Evolutionary conservation across 441 rosid species (phyloP).

Genomic region (Mallotus repandus): DNA sequence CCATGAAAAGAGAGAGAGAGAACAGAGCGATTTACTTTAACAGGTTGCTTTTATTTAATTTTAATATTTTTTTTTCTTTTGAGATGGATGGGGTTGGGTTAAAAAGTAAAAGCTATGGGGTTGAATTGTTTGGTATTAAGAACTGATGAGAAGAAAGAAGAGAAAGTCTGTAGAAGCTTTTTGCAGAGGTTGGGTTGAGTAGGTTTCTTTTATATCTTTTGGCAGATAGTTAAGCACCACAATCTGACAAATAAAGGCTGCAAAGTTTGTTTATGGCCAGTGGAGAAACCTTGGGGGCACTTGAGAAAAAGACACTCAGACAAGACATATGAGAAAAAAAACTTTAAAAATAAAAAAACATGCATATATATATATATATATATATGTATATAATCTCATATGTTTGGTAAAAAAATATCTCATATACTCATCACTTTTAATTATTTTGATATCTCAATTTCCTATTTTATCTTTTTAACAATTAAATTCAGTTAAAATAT

Average conservation of each 20-base stretch:
- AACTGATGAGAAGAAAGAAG: not conserved
- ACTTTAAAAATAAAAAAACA: not conserved
- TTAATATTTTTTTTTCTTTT: conserved; percentile 15
- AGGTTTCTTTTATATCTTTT: conserved; percentile 29
- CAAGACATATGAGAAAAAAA: conserved; percentile 62
- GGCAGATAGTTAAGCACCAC: conserved; percentile 28
- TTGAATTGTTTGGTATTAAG: conserved; percentile 4
- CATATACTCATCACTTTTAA: too few species aligned
- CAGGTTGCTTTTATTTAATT: conserved; percentile 6
- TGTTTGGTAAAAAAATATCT: too few species aligned
- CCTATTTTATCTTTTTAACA: too few species aligned
- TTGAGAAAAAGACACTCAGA: conserved; percentile 57
- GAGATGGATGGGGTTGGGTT: conserved; percentile 20
- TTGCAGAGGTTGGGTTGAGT: conserved; percentile 19
- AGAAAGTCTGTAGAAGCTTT: conserved; percentile 38
- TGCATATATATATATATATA: too few species aligned
- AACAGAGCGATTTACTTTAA: too few species aligned
- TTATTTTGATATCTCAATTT: too few species aligned
- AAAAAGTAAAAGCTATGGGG: conserved; percentile 15
- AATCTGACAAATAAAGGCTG: conserved; percentile 56
- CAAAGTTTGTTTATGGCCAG: conserved; percentile 50
- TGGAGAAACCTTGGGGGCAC: conserved; percentile 47
- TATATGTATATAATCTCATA: too few species aligned
- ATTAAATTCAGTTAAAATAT: too few species aligned
- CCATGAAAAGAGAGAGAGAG: conserved; percentile 47